Conservation (phyloP, 305 asterid species). For the Fraxinus latifolia region DNA sequence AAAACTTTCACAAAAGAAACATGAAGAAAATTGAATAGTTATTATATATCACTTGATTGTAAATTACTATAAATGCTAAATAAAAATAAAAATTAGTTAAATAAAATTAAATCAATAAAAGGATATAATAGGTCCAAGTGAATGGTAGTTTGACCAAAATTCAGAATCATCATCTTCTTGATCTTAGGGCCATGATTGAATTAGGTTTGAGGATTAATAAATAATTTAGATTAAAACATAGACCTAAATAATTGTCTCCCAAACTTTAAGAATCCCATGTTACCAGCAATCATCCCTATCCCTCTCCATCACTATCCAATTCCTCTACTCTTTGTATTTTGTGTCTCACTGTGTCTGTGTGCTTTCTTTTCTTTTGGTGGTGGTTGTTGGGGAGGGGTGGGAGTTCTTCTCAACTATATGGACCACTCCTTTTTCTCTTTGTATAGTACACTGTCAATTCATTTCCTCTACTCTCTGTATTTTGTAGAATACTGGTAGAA, state of each 20-base stretch:
- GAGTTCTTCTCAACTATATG: not conserved
- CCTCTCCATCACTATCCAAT: constrained; percentile 34
- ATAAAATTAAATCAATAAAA: too few species aligned
- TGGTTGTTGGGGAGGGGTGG: not conserved
- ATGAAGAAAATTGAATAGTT: too few species aligned
- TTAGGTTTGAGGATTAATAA: not conserved
- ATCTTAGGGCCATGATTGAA: not conserved
- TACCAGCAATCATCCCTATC: constrained; percentile 41
- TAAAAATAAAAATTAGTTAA: too few species aligned
- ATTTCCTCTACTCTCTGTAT: not conserved
- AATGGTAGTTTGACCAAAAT: not conserved
- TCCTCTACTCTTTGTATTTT: constrained; percentile 17
- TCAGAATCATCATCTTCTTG: not conserved
- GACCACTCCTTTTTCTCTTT: not conserved
- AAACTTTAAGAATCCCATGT: constrained; percentile 51
- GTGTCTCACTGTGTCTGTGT: not conserved
- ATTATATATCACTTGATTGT: too few species aligned
- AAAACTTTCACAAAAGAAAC: too few species aligned
- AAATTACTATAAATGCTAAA: too few species aligned
- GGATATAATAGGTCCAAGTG: not conserved
- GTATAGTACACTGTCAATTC: not conserved
- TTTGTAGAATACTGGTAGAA: not conserved
- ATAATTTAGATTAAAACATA: constrained; percentile 28
- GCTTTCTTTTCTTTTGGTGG: not conserved
- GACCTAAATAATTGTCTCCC: constrained; percentile 45